phyloP scores from a whole-genome alignment of 345 rosid genomes.

The Linum usitatissimum region DNA sequence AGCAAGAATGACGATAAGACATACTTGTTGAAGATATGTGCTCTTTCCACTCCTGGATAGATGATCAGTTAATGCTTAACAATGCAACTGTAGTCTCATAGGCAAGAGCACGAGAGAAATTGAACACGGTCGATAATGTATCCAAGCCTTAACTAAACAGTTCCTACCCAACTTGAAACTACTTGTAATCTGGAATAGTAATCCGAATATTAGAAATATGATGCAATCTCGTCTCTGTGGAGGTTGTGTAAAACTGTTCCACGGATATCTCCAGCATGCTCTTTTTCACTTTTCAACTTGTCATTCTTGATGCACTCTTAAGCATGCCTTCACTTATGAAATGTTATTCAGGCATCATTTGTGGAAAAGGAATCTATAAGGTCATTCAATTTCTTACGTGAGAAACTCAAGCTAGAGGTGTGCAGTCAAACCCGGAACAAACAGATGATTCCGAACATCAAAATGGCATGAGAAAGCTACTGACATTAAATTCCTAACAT shows the following conservation, averaged over 20 bases:
- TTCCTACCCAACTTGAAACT: neutral
- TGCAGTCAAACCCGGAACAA: too few relatives aligned
- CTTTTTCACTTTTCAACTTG: too few relatives aligned
- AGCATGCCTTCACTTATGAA: too few relatives aligned
- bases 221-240: neutral
- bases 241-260: neutral
- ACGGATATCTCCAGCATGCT: neutral
- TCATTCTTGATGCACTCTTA: too few relatives aligned
- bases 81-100: too few relatives aligned
- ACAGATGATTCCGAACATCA: neutral
- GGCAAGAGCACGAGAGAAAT: too few relatives aligned
- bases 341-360: too few relatives aligned
- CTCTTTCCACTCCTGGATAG: constrained; percentile 92
- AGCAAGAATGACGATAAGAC: constrained; percentile 83
- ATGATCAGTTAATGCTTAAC: neutral
- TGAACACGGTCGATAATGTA: too few relatives aligned
- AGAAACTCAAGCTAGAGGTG: too few relatives aligned
- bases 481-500: neutral
- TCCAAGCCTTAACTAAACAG: too few relatives aligned
- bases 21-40: constrained; percentile 95
- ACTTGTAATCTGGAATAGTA: neutral
- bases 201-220: neutral
- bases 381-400: too few relatives aligned
- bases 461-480: neutral
- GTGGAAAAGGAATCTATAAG: too few relatives aligned